phyloP scores from a whole-genome alignment of 768 basidiomycete species.

The Leucocoprinus sp. region DNA sequence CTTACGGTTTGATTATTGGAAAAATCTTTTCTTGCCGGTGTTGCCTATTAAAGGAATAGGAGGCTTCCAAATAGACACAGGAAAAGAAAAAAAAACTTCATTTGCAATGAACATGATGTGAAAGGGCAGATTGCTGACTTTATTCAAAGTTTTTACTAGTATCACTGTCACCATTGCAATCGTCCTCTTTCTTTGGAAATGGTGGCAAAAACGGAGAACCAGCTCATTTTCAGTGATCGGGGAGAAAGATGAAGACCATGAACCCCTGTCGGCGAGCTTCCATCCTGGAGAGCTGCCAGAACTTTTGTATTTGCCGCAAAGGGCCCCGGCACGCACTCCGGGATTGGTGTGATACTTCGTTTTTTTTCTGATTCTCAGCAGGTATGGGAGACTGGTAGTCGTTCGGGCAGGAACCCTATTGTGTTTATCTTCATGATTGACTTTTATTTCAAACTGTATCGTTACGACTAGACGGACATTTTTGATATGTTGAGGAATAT shows the following conservation, averaged over 20 bases:
- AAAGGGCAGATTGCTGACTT: background rate
- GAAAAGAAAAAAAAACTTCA: background rate
- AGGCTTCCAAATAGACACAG: background rate
- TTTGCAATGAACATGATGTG: background rate
- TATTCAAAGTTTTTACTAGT: background rate
- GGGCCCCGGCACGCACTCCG: background rate
- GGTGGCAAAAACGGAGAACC: background rate
- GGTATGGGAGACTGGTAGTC: no score
- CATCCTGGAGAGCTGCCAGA: conserved; percentile 10
- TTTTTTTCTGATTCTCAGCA: no score
- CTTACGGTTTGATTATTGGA: background rate
- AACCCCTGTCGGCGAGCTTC: conserved; percentile 10
- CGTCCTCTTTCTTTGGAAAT: background rate
- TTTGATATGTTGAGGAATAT: no score
- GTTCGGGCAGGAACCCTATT: no score
- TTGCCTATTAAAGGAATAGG: background rate
- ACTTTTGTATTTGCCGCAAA: conserved; percentile 4
- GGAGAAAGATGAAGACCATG: conserved; percentile 1
- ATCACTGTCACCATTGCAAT: background rate
- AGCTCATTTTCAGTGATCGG: background rate
- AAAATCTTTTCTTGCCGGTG: background rate
- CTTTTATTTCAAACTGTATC: no score
- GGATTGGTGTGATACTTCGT: background rate
- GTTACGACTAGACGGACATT: no score
- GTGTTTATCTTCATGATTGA: no score